Conservation (phyloP, 2,329 filamentous ascomycete species). For the Fusarium xyrophilum region DNA sequence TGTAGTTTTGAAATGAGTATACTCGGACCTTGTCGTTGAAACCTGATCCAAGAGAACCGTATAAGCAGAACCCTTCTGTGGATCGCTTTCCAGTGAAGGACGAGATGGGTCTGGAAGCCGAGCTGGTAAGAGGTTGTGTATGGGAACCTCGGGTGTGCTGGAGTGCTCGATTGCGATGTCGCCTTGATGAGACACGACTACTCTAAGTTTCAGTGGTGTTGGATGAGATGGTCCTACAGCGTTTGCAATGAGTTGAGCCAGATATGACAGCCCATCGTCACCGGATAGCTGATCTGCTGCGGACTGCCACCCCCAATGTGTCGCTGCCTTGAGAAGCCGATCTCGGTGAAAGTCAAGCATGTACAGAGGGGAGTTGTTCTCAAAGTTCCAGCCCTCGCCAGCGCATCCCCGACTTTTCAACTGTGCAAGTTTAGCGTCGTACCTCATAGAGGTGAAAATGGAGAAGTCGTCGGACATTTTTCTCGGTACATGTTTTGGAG, state of each 20-base stretch:
- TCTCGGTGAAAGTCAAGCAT: conserved; percentile 81
- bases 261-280: conserved; percentile 51
- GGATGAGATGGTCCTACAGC: conserved; percentile 48
- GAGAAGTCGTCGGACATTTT: conserved; percentile 58
- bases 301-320: conserved; percentile 61
- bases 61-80: conserved; percentile 45
- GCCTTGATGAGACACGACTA: conserved; percentile 61
- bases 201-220: conserved; percentile 58
- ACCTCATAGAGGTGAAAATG: conserved; percentile 75
- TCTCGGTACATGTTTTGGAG: not conserved
- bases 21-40: conserved; percentile 60
- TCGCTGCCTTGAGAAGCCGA: conserved; percentile 72
- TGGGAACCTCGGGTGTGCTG: conserved; percentile 48
- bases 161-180: conserved; percentile 52
- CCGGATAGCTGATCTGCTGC: conserved; percentile 56
- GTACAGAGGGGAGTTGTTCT: conserved; percentile 70
- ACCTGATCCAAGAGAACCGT: conserved; percentile 54
- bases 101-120: conserved; percentile 57
- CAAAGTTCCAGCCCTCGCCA: conserved; percentile 61
- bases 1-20: conserved; percentile 88
- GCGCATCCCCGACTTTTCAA: conserved; percentile 49
- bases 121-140: conserved; percentile 64
- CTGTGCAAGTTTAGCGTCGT: conserved; percentile 65
- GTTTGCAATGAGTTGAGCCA: conserved; percentile 46
- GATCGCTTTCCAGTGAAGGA: conserved; percentile 30